Base-by-base conservation (phyloP, 140 eudicot species). In the Bidens hawaiensis region DNA sequence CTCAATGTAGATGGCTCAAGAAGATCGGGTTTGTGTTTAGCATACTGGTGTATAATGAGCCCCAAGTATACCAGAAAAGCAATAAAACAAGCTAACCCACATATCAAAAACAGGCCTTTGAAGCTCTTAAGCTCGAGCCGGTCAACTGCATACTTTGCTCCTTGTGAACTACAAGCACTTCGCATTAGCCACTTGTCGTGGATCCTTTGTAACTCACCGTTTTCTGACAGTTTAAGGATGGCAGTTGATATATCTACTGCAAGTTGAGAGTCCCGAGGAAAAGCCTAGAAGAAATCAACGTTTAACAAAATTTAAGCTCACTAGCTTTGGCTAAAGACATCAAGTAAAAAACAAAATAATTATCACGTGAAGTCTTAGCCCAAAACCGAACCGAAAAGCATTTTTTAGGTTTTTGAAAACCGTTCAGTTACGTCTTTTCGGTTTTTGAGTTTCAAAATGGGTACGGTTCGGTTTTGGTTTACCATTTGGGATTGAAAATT, bases 211-310 rank as follows among this genome's bases (percentile, higher is more conserved):
- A 89, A 79, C 26, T 89, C 97, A 1, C 97, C 97, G 42, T 57
- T 85, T 67, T 85, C 97, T 0, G 95, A 83, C 2, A 86, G 80
- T 53, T 79, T 79, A 31, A 89, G 77, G 52, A 89, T 81, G n/a
- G 97, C 97, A 3, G 93, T 89, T 28, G 97, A 85, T 56, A 89
- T 61, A 65, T 89, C 97, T 3, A 78, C 77, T 33, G 97, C 89
- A 50, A 89, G 77, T n/a, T 81, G 86, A 21, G 97, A 89, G 80
- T 85, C 95, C 71, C 78, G 65, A 2, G 88, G 89, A 69, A 89
- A 89, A 34, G 93, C 97, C 95, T 89, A 54, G 9, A 38, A 58
- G 40, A 18, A 53, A 62, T 28, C 36, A 22, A 60, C 45, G 49
- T 6, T 34, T 4, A n/a, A 28, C 43, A n/a, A 26, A n/a, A 30